These are phyloP conservation scores for Magnaporthales sp. DNA, from an alignment of 2,329 filamentous ascomycete species.

Conservation along the genomic window DNA sequence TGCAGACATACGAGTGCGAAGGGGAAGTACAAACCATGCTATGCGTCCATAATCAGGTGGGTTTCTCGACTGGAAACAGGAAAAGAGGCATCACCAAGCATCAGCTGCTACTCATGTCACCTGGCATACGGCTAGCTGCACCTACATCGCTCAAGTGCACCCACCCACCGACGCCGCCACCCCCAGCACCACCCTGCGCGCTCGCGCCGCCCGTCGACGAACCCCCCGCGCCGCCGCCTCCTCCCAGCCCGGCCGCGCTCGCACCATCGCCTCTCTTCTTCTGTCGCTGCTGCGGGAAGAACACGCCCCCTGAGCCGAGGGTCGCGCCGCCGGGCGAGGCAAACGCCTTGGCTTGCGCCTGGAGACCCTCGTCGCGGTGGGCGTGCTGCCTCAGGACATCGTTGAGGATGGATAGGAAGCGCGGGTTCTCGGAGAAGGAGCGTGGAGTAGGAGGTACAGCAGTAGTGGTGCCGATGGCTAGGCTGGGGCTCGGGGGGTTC, in stretches of 20 bases:
- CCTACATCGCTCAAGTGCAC: constrained; percentile 53
- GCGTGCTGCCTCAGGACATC: constrained; percentile 22
- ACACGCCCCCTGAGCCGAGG: constrained; percentile 42
- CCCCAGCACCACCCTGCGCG: constrained; percentile 51
- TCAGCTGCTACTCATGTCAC: not conserved
- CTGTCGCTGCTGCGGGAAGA: constrained; percentile 33
- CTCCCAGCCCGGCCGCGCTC: constrained; percentile 17
- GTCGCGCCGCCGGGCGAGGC: constrained; percentile 47
- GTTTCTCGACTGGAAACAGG: constrained; percentile 39
- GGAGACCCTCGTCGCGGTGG: constrained; percentile 17
- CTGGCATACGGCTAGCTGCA: not conserved
- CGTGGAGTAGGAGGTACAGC: constrained; percentile 51
- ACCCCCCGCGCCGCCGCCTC: constrained; percentile 30
- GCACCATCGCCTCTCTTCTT: constrained; percentile 16
- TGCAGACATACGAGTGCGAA: not conserved
- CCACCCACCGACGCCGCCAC: constrained; percentile 51
- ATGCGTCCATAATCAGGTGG: constrained; percentile 60
- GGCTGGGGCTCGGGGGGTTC: constrained; percentile 39
- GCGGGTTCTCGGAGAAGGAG: constrained; percentile 49
- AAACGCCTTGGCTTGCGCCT: constrained; percentile 46
- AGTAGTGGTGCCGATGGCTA: constrained; percentile 53
- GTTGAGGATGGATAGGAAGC: constrained; percentile 37
- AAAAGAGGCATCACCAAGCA: not conserved
- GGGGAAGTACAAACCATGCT: constrained; percentile 33
- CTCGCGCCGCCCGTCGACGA: constrained; percentile 47